Conservation (phyloP, 192 early-diverging fungal species). For the Hyaloraphidium curvatum region DNA sequence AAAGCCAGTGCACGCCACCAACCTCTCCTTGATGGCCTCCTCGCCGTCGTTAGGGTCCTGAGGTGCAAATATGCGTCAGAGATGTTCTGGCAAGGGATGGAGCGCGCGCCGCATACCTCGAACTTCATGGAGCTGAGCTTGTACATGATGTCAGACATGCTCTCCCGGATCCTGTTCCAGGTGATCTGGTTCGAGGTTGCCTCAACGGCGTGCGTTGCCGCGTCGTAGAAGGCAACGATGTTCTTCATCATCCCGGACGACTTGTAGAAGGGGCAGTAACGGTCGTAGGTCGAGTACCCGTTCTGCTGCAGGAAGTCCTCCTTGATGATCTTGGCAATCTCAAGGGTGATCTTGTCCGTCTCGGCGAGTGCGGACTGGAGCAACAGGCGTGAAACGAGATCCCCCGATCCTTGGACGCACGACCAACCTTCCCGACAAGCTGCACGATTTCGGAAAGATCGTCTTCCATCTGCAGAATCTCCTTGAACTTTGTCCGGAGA, state of each 20-base stretch:
- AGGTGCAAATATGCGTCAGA: not conserved
- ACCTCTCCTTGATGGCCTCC: conserved; percentile 58
- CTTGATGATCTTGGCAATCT: conserved; percentile 94
- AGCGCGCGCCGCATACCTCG: conserved; percentile 27
- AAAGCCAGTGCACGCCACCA: no score
- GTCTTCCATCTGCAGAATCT: conserved; percentile 97
- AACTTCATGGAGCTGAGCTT: conserved; percentile 99
- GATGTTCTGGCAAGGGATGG: not conserved
- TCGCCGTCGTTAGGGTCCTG: conserved; percentile 92
- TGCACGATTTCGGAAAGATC: conserved; percentile 99
- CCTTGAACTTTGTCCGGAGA: conserved; percentile 85
- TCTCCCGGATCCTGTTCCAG: conserved; percentile 87
- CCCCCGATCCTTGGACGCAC: not conserved
- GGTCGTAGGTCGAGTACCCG: conserved; percentile 95
- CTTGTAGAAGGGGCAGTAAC: conserved; percentile 99
- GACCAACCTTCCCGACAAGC: conserved; percentile 82
- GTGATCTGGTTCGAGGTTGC: conserved; percentile 70
- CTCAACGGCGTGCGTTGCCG: conserved; percentile 88
- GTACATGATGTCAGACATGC: conserved; percentile 81
- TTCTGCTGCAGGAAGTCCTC: conserved; percentile 99
- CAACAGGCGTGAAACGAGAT: not conserved
- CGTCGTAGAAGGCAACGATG: conserved; percentile 91
- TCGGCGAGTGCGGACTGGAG: conserved; percentile 57
- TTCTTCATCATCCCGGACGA: conserved; percentile 96
- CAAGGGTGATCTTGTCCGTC: conserved; percentile 96